Evolutionary conservation across 192 early-diverging fungal genomes (phyloP), one percentile per base, ranked within the genome.

Genomic region (Entomortierella beljakovae): DNA sequence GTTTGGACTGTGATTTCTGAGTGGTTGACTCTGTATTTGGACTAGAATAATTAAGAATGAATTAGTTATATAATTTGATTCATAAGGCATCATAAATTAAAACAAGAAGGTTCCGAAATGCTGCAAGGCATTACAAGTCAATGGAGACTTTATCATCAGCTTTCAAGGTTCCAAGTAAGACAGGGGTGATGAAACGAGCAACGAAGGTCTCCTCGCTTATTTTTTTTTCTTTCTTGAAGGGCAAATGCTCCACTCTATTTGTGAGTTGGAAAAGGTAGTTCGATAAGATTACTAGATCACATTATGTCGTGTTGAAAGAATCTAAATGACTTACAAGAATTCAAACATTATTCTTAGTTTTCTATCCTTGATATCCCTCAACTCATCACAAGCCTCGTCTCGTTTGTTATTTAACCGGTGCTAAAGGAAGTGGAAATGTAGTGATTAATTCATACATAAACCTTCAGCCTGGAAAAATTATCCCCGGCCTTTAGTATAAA

Each of bases 231-330:
- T 63, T 63, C 10, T 52, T 31, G 37, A 63, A 23, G 23, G 50
- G 61, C 22, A 63, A 63, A 49, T 63, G 50, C 48, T 63, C 61
- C 18, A 52, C 52, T 29, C 50, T 52, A 63, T 52, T 51, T 51
- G 20, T 51, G 50, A 26, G n/a, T 25, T 48, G 43, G 43, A 61
- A 61, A 46, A 13, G 26, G 42, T 61, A 48, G n/a, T 46, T 61
- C 16, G 26, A 18, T 29, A 7, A 32, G 20, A 20, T 56, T 32
- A 56, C 32, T 33, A 32, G 9, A 29, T 32, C 15, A 20, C 10
- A 56, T 56, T 34, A 33, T 56, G 4, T 33, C 1, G 15, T 16
- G 15, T 46, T 46, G 20, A 20, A 46, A 46, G 43, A 3, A 46
- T 20, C 2, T 13, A 6, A 56, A 34, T 20, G 11, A 56, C 31